Conservation (phyloP, 441 rosid species). For the Kokia cookei region DNA sequence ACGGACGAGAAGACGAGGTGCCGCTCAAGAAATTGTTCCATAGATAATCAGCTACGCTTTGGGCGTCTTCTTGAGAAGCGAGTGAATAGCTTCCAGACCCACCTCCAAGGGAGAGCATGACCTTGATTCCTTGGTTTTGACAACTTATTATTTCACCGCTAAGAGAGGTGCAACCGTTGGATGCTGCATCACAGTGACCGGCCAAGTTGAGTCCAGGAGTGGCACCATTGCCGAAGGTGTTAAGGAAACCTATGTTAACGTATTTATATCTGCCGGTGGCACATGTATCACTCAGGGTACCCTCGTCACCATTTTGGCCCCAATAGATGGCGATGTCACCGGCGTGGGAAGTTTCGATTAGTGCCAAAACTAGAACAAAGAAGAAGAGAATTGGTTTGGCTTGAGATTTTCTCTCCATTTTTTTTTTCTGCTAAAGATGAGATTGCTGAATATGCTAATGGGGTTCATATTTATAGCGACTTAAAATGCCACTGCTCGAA, state of each 20-base stretch:
- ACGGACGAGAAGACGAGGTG: constrained; percentile 29
- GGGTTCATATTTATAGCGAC: background rate
- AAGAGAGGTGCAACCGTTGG: background rate
- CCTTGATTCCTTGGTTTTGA: constrained; percentile 33
- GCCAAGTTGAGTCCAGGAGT: background rate
- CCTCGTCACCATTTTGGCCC: background rate
- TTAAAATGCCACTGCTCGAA: background rate
- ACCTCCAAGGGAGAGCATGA: constrained; percentile 42
- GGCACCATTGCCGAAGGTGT: background rate
- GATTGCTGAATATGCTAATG: background rate
- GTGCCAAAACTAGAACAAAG: background rate
- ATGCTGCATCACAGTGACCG: background rate
- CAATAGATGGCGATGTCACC: background rate
- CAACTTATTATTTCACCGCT: constrained; percentile 22
- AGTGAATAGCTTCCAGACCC: constrained; percentile 24
- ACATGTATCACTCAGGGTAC: background rate
- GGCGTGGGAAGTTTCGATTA: background rate
- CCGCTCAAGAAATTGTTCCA: constrained; percentile 49
- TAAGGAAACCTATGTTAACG: background rate
- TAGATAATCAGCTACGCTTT: constrained; percentile 28
- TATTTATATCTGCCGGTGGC: background rate
- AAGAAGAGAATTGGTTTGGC: background rate
- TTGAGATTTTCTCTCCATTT: background rate
- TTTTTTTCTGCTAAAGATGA: background rate
- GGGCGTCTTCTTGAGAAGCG: constrained; percentile 32